Evolutionary conservation across 2,329 filamentous ascomycete genomes (phyloP), one percentile per base, ranked within the genome.

Genomic region (Fusarium nelsonii): DNA sequence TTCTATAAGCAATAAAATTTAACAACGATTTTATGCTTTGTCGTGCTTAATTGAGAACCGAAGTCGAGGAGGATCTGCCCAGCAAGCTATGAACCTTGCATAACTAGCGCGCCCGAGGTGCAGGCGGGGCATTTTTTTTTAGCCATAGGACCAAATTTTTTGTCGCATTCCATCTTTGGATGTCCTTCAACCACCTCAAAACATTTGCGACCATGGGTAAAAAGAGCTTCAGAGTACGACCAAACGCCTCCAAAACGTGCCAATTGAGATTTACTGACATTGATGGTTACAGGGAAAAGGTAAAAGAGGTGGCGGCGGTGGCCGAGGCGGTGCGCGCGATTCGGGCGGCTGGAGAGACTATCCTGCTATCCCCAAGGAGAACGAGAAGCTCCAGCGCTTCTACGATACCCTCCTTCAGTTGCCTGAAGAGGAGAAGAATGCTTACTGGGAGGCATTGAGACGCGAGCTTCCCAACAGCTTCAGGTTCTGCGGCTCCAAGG

Each of bases 391-490:
- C 69, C 91, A 98, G 82, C 84, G 85, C 69, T 98, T 92, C 83
- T 99, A 99, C 84, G 91, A 97, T 77, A 84, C 86, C 66, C 85
- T 94, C 32, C 85, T 92, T 8, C 87, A 94, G 62, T 83, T 98
- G 9, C 86, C 91, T 1, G 92, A 94, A 50, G 88, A 90, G 45
- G 95, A 98, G 81, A 89, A 88, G 75, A 84, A 89, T 58, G 85
- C 87, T 11, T 98, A 97, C 81, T 99, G 96, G 96, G 86, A 87
- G 37, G 88, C 92, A 1, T 84, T 98, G 78, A 88, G 90, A 75
- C 88, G 91, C 69, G 94, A 98, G 77, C 84, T 99, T 51, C 96
- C 96, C 58, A 98, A 97, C 83, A 97, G 94, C 81, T 99, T 98
- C 84, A 90, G 96, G 65, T 99, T 99, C 82, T 97, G 94, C 63